phyloP scores from a whole-genome alignment of 495 filamentous ascomycete genomes.

The Penicillium bialowiezense region DNA sequence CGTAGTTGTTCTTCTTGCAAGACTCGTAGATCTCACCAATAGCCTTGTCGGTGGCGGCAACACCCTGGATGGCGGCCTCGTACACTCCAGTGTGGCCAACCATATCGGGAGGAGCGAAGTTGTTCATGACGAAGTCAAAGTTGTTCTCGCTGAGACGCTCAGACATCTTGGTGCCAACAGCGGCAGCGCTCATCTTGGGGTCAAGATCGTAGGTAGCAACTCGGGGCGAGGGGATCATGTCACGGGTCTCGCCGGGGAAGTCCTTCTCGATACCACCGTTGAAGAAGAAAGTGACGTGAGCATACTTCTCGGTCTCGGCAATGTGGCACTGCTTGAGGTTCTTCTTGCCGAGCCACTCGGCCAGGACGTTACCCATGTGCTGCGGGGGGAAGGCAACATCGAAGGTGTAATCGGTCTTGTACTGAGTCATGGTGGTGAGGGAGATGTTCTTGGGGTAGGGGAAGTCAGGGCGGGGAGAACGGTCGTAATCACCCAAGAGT shows the following conservation, averaged over 20 bases:
- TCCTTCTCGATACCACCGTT: constrained; percentile 98
- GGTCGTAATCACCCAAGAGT: constrained; percentile 86
- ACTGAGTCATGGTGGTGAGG: constrained; percentile 97
- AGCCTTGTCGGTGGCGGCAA: constrained; percentile 82
- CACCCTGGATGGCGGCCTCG: constrained; percentile 86
- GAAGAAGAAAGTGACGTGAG: constrained; percentile 99
- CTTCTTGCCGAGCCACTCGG: constrained; percentile 90
- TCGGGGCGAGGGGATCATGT: constrained; percentile 67
- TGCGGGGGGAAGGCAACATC: constrained; percentile 91
- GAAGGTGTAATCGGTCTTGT: constrained; percentile 94
- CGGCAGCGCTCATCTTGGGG: constrained; percentile 93
- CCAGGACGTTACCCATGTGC: constrained; percentile 92
- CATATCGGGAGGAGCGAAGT: constrained; percentile 99
- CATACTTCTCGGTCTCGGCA: constrained; percentile 98
- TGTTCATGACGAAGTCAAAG: constrained; percentile 98
- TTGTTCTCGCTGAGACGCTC: constrained; percentile 76
- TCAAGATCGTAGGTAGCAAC: constrained; percentile 96
- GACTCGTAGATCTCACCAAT: constrained; percentile 88
- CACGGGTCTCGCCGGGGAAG: constrained; percentile 83
- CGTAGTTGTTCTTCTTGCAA: constrained; percentile 88
- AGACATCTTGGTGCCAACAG: constrained; percentile 80
- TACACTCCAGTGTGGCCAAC: constrained; percentile 98
- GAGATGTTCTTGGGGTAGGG: constrained; percentile 89
- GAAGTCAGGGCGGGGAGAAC: constrained; percentile 85
- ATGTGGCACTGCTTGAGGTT: constrained; percentile 88